Base-by-base conservation (phyloP, 176 grass and related monocot genomes). In the Aegilops speltoides region DNA sequence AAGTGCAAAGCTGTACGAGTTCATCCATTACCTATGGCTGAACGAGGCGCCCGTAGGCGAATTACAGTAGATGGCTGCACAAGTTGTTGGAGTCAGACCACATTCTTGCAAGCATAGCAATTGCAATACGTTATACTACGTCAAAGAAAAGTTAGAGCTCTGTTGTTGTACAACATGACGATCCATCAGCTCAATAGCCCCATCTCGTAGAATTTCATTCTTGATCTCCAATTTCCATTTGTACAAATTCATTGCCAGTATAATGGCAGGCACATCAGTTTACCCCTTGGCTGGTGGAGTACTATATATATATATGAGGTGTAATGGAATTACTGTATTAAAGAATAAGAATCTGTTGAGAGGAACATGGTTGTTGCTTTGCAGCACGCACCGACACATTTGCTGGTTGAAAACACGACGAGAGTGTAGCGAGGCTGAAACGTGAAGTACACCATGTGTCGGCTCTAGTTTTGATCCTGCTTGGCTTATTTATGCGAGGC, bases 11-110 rank as follows among this genome's bases (percentile, higher is more conserved):
- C 81, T 97, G n/a, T 97, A 97, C 38, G 93, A 95, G 73, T 97
- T 97, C 85, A 97, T 97, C 37, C 95, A 97, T 86, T 91, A 52
- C 69, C 89, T 97, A 62, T 97, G 95, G 95, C 85, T 97, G 38
- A 95, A 91, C 14, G 95, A 97, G 66, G 95, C 95, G 14, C 95
- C 93, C 4, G 95, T 97, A 75, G 89, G 95, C 69, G 95, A 97
- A 81, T 76, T 97, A 48, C 89, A 93, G 45, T 97, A 90, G 83
- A 89, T 45, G 65, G n/a, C 61, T 24, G 20, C 73, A 86, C 62
- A 80, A 83, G 57, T 64, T 88, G 57, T 64, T 88, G 70, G 79
- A 82, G 84, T 23, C 87, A 60, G 59, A 60, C 60, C 73, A 45
- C 45, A 76, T 86, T 90, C 85, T 93, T 85, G 69, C 77, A 83